phyloP scores from a whole-genome alignment of 148 eudicot genomes.

The Fagopyrum homotropicum region DNA sequence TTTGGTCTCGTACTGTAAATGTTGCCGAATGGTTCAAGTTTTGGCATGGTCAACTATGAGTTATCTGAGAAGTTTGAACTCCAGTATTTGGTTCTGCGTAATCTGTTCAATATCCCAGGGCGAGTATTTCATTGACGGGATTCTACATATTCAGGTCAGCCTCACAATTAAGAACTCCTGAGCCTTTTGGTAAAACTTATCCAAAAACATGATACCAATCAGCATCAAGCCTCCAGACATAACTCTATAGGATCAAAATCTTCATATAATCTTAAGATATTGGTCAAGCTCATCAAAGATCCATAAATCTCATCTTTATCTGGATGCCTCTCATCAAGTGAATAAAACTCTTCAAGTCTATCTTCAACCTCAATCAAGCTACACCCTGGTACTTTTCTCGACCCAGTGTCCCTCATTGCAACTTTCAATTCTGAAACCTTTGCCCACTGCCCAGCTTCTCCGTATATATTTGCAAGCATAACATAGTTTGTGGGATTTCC shows the following conservation, averaged over 20 bases:
- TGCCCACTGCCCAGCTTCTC: constrained; percentile 56
- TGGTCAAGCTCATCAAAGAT: constrained; percentile 39
- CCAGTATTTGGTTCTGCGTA: too few relatives aligned
- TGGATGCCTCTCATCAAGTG: constrained; percentile 60
- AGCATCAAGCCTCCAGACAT: background rate
- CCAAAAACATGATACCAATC: background rate
- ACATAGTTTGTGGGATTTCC: constrained; percentile 61
- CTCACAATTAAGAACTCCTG: too few relatives aligned
- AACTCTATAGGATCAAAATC: constrained; percentile 16
- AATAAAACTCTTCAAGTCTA: constrained; percentile 47
- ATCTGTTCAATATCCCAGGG: too few relatives aligned
- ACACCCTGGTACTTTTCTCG: constrained; percentile 51
- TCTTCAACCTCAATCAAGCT: constrained; percentile 57
- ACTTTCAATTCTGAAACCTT: constrained; percentile 44
- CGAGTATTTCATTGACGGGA: too few relatives aligned
- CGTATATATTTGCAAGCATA: constrained; percentile 53
- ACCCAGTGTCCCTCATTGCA: constrained; percentile 57
- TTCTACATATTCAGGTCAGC: too few relatives aligned
- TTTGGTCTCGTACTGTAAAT: too few relatives aligned
- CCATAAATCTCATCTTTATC: constrained; percentile 39
- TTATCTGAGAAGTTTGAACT: too few relatives aligned
- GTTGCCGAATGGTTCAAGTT: too few relatives aligned
- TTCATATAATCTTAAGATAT: constrained; percentile 18
- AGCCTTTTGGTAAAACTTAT: too few relatives aligned
- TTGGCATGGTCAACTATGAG: too few relatives aligned